A percentile compares a stretch with the other conserved stretches of the same genome.
Conservation (phyloP, 768 basidiomycete species). For the Phanerochaete carnosa region DNA sequence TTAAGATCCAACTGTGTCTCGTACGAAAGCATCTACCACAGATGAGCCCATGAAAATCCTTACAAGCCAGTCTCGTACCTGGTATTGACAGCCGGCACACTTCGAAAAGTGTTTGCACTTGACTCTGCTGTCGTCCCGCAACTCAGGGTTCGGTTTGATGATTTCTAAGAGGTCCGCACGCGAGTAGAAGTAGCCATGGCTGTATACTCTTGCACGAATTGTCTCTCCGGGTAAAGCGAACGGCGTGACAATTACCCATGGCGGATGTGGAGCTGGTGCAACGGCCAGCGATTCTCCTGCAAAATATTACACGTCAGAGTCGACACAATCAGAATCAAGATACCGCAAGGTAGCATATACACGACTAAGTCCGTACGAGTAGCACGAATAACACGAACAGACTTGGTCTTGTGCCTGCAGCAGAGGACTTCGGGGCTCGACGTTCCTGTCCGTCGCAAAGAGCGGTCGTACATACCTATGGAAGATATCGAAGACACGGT, state of each 20-base stretch:
- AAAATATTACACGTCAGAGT: background rate
- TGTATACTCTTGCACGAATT: conserved; percentile 69
- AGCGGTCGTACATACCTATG: conserved; percentile 40
- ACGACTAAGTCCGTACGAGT: background rate
- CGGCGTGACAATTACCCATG: conserved; percentile 84
- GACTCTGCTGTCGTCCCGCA: conserved; percentile 64
- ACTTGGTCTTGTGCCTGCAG: background rate
- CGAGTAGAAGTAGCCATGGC: conserved; percentile 68
- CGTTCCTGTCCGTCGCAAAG: background rate
- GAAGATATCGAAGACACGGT: conserved; percentile 60
- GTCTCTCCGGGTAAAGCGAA: conserved; percentile 83
- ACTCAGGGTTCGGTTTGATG: conserved; percentile 53
- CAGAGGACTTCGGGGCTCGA: background rate
- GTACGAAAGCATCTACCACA: conserved; percentile 76
- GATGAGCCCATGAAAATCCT: background rate
- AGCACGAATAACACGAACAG: background rate
- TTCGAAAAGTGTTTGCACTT: conserved; percentile 85
- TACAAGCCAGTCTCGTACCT: conserved; percentile 41
- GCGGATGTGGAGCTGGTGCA: conserved; percentile 40
- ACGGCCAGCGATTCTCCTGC: conserved; percentile 68
- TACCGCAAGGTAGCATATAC: background rate
- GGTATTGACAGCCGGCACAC: conserved; percentile 95
- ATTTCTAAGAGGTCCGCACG: conserved; percentile 72
- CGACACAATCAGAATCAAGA: background rate
- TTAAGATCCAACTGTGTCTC: conserved; percentile 84